Percentiles rank a stretch among this genome's conserved stretches.
phyloP scores from a whole-genome alignment of 2,329 filamentous ascomycete species.

The Penicillium griseofulvum region DNA sequence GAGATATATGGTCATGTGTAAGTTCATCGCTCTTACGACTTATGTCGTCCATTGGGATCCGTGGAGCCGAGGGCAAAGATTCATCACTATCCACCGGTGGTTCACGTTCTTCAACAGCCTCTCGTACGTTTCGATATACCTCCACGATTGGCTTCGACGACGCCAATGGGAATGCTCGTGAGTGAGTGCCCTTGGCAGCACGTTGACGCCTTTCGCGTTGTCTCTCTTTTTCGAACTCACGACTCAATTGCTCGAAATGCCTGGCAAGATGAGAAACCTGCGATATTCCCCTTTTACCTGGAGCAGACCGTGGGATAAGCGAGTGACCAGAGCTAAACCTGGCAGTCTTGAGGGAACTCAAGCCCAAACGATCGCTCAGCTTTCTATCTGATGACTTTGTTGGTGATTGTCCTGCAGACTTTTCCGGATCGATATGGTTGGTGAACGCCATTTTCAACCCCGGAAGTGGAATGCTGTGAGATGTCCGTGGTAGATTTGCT shows the following conservation, averaged over 20 bases:
- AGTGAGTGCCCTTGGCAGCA: constrained; percentile 71
- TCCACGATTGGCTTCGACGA: constrained; percentile 95
- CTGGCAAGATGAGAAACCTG: constrained; percentile 89
- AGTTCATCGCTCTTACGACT: constrained; percentile 32
- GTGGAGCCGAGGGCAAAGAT: constrained; percentile 29
- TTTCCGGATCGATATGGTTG: constrained; percentile 21
- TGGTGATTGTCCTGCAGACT: constrained; percentile 22
- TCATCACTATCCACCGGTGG: constrained; percentile 62
- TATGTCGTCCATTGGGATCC: constrained; percentile 31
- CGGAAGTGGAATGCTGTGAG: constrained; percentile 18
- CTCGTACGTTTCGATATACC: constrained; percentile 89
- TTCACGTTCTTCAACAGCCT: constrained; percentile 81
- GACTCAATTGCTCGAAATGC: constrained; percentile 94
- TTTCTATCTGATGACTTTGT: constrained; percentile 64
- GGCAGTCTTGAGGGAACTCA: constrained; percentile 62
- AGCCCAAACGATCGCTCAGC: constrained; percentile 68
- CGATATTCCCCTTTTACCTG: constrained; percentile 65
- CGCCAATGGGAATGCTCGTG: constrained; percentile 81
- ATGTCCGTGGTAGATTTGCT: constrained; percentile 32
- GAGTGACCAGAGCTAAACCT: constrained; percentile 57
- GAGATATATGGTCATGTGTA: constrained; percentile 18
- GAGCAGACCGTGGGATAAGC: constrained; percentile 82
- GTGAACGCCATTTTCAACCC: constrained; percentile 24
- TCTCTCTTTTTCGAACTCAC: constrained; percentile 94
- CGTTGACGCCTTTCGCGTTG: constrained; percentile 78